Base-by-base conservation (phyloP, 768 basidiomycete genomes). In the Boletus fagicola region DNA sequence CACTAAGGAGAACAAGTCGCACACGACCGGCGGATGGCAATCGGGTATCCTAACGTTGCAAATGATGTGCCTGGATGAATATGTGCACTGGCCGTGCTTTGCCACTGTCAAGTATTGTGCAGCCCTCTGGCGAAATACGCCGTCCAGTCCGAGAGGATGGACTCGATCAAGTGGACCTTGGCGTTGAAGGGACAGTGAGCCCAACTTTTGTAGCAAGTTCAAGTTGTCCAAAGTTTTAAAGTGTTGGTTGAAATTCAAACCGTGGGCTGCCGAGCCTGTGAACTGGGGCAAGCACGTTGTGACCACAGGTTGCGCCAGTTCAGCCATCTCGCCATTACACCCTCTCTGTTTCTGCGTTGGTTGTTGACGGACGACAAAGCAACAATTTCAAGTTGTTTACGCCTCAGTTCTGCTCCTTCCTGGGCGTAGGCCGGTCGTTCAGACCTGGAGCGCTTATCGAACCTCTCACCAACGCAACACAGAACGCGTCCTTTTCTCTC, bases 201-300 rank as follows among this genome's bases (percentile, higher is more conserved):
- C 10, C 35, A 35, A 35, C 13, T 35, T 4, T 18, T 16, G 38
- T 39, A 39, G 18, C 36, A 38, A 18, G 36, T 18, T 15, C 6
- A 4, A 4, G 0, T 20, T 11, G 40, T 42, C 9, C 12, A 22
- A 5, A 20, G 40, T 11, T n/a, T n/a, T n/a, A n/a, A n/a, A n/a
- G n/a, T 31, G 46, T 33, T 39, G 60, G 69, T 76, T 73, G 30
- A 76, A 75, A 64, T 70, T 68, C 72, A 74, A 49, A 86, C 86
- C 65, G 56, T 40, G 46, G 28, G 4, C 49, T 62, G 58, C 59
- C 60, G 66, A 68, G 65, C 69, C 70, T 72, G 71, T 50, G 71
- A 69, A 73, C 57, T 36, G 31, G 53, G 12, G 31, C 12, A 39
- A 28, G 60, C 65, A 66, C 62, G 62, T 60, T 63, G 58, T 42